Evolutionary conservation across 108 stramenopile species (phyloP).

Genomic region (Pseudonitzschia pungens): DNA sequence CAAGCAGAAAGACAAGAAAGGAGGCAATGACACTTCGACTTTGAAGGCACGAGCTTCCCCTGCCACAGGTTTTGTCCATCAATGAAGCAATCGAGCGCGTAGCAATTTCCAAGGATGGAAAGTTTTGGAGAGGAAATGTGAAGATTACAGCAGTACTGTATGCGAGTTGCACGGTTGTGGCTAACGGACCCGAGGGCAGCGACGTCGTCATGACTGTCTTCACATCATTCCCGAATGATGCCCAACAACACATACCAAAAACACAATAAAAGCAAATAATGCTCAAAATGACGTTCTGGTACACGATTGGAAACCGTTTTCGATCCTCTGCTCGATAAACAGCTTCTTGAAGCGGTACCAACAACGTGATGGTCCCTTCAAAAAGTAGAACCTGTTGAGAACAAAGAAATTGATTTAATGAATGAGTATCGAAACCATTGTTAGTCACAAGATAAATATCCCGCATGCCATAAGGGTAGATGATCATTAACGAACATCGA

Average conservation of each 20-base stretch:
- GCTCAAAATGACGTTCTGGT: slow-evolving; percentile 47
- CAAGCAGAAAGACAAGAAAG: slow-evolving; percentile 45
- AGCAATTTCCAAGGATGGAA: slow-evolving; percentile 70
- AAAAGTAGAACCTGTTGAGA: slow-evolving; percentile 35
- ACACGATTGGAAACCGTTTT: slow-evolving; percentile 53
- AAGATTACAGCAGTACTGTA: slow-evolving; percentile 71
- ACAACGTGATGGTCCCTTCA: slow-evolving; percentile 69
- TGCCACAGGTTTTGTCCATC: slow-evolving; percentile 21
- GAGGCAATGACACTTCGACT: slow-evolving; percentile 47
- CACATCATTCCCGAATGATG: slow-evolving; percentile 60
- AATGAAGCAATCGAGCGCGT: slow-evolving; percentile 32
- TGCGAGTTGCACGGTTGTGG: slow-evolving; percentile 65
- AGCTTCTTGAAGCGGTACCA: slow-evolving; percentile 75
- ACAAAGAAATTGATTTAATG: not conserved
- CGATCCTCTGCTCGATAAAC: slow-evolving; percentile 46
- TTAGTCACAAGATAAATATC: not conserved
- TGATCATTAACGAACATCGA: not conserved
- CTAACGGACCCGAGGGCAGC: slow-evolving; percentile 45
- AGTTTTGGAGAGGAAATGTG: slow-evolving; percentile 77
- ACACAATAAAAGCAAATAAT: slow-evolving; percentile 68
- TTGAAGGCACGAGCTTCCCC: slow-evolving; percentile 8
- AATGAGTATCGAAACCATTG: not conserved
- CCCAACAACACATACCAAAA: slow-evolving; percentile 62
- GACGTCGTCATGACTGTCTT: slow-evolving; percentile 66
- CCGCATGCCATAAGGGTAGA: too few species aligned